These are phyloP conservation scores for Globisporangium emineosum DNA, from an alignment of 352 stramenopile species.

Conservation along the genomic window DNA sequence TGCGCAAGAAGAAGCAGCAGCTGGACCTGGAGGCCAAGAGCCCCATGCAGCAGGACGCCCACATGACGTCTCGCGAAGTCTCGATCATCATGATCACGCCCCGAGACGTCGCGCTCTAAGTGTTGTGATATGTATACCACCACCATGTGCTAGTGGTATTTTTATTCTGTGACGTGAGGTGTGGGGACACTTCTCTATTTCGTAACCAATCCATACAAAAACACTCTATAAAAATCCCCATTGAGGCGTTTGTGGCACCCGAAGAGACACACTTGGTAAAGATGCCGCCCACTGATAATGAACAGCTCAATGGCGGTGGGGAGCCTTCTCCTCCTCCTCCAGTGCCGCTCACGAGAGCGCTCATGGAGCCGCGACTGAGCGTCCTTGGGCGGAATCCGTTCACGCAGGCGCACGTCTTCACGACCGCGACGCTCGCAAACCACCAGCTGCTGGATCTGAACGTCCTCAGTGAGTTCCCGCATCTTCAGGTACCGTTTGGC, in stretches of 20 bases:
- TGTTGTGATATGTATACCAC: too few relatives aligned
- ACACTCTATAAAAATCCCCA: neutral
- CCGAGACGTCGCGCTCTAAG: neutral
- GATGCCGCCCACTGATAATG: neutral
- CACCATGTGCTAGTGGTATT: too few relatives aligned
- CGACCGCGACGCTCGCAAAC: conserved; percentile 39
- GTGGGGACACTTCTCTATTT: neutral
- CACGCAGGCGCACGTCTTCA: conserved; percentile 60
- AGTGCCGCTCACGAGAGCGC: conserved; percentile 25
- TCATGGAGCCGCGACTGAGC: conserved; percentile 38
- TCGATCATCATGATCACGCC: conserved; percentile 38
- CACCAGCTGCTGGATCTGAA: conserved; percentile 44
- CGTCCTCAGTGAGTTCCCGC: conserved; percentile 39
- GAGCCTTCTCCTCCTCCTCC: conserved; percentile 9
- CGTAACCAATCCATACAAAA: neutral
- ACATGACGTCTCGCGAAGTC: conserved; percentile 19
- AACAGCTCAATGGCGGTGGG: conserved; percentile 17
- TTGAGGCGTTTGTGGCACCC: neutral
- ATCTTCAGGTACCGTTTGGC: conserved; percentile 49
- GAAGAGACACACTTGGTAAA: neutral
- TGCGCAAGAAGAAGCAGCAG: conserved; percentile 56
- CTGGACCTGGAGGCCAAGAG: conserved; percentile 31
- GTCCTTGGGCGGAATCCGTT: conserved; percentile 63
- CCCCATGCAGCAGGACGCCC: conserved; percentile 12
- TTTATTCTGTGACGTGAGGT: neutral